These are phyloP conservation scores for Aspergillus heteromorphus DNA, from an alignment of 495 filamentous ascomycete genomes.

Conservation along the genomic window DNA sequence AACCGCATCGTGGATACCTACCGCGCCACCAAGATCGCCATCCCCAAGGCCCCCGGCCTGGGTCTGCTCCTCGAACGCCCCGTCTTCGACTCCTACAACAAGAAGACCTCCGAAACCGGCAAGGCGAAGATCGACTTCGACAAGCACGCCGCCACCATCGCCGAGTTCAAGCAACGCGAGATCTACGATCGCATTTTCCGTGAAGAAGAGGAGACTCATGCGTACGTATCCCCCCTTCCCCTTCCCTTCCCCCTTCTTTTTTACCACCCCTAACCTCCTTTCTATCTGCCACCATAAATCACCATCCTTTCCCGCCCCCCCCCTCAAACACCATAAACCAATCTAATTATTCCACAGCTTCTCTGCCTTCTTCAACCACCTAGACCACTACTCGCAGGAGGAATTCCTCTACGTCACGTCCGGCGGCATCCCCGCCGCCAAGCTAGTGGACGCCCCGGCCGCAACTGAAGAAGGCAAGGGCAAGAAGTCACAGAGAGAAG, in stretches of 20 bases:
- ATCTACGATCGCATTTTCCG: conserved; percentile 91
- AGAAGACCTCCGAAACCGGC: conserved; percentile 46
- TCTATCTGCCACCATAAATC: too few relatives aligned
- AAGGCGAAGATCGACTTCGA: conserved; percentile 71
- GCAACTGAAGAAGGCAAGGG: background rate
- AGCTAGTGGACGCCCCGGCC: conserved; percentile 17
- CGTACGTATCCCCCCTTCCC: conserved; percentile 45
- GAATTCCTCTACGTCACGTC: conserved; percentile 76
- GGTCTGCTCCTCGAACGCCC: conserved; percentile 86
- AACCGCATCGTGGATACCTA: conserved; percentile 65
- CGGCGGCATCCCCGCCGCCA: conserved; percentile 53
- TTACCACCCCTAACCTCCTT: too few relatives aligned
- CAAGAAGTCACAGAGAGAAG: conserved; percentile 23
- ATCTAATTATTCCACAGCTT: conserved; percentile 48
- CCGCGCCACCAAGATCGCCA: conserved; percentile 60
- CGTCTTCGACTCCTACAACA: conserved; percentile 83
- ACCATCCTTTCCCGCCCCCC: background rate
- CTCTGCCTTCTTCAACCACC: conserved; percentile 74
- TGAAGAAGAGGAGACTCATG: conserved; percentile 73
- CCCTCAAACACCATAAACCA: background rate
- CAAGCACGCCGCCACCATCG: conserved; percentile 69
- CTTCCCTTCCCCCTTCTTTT: too few relatives aligned
- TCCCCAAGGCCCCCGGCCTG: conserved; percentile 88
- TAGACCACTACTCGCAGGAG: conserved; percentile 68
- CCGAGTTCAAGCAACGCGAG: conserved; percentile 84